Percentiles rank a stretch among this genome's conserved stretches.
Conservation (phyloP, 495 filamentous ascomycete genomes). For the Zalerion maritima region DNA sequence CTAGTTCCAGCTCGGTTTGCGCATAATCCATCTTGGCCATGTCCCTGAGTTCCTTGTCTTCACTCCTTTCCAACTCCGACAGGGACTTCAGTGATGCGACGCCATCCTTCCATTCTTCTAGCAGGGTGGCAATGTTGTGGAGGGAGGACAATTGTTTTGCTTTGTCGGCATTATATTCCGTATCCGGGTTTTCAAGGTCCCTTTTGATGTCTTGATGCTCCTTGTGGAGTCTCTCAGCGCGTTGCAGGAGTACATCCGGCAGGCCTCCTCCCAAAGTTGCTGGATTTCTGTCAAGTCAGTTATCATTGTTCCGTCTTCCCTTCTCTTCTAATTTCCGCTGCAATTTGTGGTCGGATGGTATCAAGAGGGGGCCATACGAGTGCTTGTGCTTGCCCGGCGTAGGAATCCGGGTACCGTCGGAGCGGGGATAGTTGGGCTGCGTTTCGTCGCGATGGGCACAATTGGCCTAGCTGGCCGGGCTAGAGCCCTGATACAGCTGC, state of each 20-base stretch:
- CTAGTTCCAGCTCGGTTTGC: conserved; percentile 43
- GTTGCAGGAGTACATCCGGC: conserved; percentile 24
- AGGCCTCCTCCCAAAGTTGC: conserved; percentile 4
- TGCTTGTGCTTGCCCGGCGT: conserved; percentile 33
- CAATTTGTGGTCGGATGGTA: conserved; percentile 1
- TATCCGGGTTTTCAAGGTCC: conserved; percentile 35
- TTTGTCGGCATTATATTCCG: conserved; percentile 53
- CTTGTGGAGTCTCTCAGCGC: conserved; percentile 22
- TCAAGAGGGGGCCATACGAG: conserved; percentile 1
- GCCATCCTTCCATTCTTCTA: conserved; percentile 54
- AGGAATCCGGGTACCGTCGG: too few species aligned
- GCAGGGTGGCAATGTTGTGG: conserved; percentile 45
- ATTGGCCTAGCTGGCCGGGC: conserved; percentile 17
- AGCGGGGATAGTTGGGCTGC: too few species aligned
- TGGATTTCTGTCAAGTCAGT: neutral
- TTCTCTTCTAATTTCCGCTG: conserved; percentile 7
- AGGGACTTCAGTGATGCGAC: conserved; percentile 37
- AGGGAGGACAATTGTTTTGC: conserved; percentile 72
- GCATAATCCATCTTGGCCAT: conserved; percentile 69
- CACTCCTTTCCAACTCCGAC: conserved; percentile 27
- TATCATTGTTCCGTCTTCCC: neutral
- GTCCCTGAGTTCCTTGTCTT: conserved; percentile 37
- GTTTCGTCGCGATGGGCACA: too few species aligned
- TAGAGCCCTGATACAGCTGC: conserved; percentile 30
- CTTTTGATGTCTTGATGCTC: conserved; percentile 50